phyloP scores from a whole-genome alignment of 345 rosid species.

The Pugionium cornutum region DNA sequence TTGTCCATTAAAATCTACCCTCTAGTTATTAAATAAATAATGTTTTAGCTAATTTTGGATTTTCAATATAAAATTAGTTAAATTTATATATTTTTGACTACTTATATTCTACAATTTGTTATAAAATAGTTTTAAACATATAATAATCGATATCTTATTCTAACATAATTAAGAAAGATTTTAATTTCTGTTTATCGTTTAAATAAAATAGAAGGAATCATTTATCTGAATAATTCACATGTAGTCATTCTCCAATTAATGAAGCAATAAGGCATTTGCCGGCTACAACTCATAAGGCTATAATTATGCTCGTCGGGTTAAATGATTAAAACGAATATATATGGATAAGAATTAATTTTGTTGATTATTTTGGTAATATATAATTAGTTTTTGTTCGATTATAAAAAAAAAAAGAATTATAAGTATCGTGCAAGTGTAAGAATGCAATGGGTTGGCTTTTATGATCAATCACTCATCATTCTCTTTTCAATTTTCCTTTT shows the following conservation, averaged over 20 bases:
- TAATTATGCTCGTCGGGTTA: slow-evolving; percentile 15
- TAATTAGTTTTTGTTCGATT: slow-evolving; percentile 21
- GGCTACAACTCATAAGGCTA: not conserved
- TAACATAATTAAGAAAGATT: too few species aligned
- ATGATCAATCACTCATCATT: slow-evolving; percentile 18
- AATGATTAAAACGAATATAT: not conserved
- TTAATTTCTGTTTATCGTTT: too few species aligned
- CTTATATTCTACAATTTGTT: too few species aligned
- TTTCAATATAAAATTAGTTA: too few species aligned
- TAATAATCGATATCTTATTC: too few species aligned
- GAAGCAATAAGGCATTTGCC: slow-evolving; percentile 2
- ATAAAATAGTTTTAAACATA: too few species aligned
- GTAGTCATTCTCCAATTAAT: slow-evolving; percentile 2
- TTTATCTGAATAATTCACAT: not conserved
- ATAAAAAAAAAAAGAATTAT: slow-evolving; percentile 5
- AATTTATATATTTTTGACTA: too few species aligned
- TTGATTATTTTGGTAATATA: not conserved
- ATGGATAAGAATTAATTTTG: not conserved
- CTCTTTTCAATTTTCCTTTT: not conserved
- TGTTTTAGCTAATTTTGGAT: too few species aligned
- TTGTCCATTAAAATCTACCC: too few species aligned
- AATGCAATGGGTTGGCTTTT: slow-evolving; percentile 33
- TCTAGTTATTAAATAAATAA: too few species aligned
- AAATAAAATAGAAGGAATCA: not conserved
- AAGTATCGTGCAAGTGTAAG: slow-evolving; percentile 25